phyloP scores from a whole-genome alignment of 148 eudicot species.

The Pharnaceum exiguum region DNA sequence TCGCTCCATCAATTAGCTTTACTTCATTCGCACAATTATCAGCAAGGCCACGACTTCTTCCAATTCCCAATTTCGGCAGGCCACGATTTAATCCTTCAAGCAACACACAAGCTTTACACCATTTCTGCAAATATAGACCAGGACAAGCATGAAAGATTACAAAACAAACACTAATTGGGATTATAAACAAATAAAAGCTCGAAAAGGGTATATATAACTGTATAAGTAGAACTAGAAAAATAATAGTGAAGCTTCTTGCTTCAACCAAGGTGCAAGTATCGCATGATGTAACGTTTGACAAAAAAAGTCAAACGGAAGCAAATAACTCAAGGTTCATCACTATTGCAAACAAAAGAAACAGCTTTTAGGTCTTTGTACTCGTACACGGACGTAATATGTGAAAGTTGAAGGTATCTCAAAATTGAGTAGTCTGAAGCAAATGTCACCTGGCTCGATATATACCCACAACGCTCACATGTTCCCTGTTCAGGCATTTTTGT shows the following conservation, averaged over 20 bases:
- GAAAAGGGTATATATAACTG: no score
- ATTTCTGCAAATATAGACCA: constrained; percentile 52
- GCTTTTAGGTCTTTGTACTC: neutral
- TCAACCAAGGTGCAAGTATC: no score
- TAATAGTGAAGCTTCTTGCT: no score
- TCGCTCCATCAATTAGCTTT: constrained; percentile 35
- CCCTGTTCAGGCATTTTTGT: constrained; percentile 99
- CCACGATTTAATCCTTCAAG: constrained; percentile 95
- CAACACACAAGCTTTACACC: constrained; percentile 97
- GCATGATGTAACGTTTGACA: no score
- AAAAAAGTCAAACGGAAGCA: no score
- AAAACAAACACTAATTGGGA: neutral
- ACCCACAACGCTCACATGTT: constrained; percentile 92
- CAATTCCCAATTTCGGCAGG: constrained; percentile 82
- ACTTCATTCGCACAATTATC: constrained; percentile 27
- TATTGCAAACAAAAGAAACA: neutral
- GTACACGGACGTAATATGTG: neutral
- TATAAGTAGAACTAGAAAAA: no score
- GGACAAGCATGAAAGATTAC: neutral
- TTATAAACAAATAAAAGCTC: neutral
- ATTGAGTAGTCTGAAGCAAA: neutral
- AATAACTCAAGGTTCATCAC: neutral
- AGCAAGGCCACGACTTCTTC: constrained; percentile 53
- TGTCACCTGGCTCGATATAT: constrained; percentile 86
- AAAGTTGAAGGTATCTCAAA: neutral